Evolutionary conservation across 2,329 filamentous ascomycete genomes (phyloP).

Genomic region (Apiospora malaysiana): DNA sequence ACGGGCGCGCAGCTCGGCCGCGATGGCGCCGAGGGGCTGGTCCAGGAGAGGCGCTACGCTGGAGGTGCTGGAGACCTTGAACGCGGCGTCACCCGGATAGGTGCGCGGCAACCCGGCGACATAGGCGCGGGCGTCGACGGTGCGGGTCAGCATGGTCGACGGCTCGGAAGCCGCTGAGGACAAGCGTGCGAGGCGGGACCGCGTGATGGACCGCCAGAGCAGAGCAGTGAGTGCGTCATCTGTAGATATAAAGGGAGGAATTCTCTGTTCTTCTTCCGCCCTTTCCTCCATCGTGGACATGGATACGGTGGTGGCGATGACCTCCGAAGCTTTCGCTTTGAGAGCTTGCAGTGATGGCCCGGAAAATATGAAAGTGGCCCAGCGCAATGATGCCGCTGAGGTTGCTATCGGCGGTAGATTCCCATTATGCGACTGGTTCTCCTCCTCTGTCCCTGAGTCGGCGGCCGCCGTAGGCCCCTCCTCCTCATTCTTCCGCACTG

Average conservation of each 20-base stretch:
- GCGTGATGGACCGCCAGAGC: slow-evolving; percentile 53
- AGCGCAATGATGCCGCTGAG: slow-evolving; percentile 30
- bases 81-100: slow-evolving; percentile 56
- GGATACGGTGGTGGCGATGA: slow-evolving; percentile 20
- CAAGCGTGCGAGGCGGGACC: slow-evolving; percentile 47
- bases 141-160: slow-evolving; percentile 48
- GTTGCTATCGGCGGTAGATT: background rate
- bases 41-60: slow-evolving; percentile 38
- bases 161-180: slow-evolving; percentile 14
- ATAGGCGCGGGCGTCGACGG: slow-evolving; percentile 52
- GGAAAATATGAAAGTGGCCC: slow-evolving; percentile 53
- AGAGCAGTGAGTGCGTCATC: slow-evolving; percentile 59
- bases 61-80: slow-evolving; percentile 48
- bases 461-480: background rate
- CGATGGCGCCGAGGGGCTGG: slow-evolving; percentile 42
- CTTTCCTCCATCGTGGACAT: too few relatives aligned
- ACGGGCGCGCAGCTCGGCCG: slow-evolving; percentile 45
- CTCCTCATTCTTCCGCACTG: background rate
- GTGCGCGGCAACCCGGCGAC: slow-evolving; percentile 44
- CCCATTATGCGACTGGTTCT: background rate
- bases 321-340: slow-evolving; percentile 39
- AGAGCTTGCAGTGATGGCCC: slow-evolving; percentile 43
- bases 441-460: background rate
- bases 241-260: slow-evolving; percentile 51
- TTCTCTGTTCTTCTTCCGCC: background rate